Conservation (phyloP, 345 rosid genomes). For the Cardamine occulta region DNA sequence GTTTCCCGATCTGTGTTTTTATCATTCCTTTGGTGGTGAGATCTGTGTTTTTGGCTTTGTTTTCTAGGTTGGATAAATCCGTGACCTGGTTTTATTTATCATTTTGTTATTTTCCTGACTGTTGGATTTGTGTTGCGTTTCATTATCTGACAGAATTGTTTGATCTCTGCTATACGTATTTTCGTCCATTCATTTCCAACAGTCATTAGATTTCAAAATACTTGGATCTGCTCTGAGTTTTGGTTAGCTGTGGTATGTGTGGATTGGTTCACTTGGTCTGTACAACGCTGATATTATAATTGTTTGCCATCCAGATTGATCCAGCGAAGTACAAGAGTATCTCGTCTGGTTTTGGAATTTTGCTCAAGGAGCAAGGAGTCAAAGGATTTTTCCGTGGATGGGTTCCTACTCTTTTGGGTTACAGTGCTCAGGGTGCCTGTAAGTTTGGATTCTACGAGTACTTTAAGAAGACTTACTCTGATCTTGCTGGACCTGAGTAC, state of each 20-base stretch:
- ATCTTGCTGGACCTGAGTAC: conserved; percentile 92
- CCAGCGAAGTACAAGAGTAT: conserved; percentile 94
- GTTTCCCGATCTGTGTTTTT: conserved; percentile 3
- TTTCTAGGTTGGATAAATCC: not conserved
- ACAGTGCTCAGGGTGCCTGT: conserved; percentile 99
- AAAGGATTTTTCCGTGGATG: conserved; percentile 98
- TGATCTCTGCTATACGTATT: conserved; percentile 1
- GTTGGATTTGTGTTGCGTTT: conserved; percentile 1
- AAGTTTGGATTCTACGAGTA: conserved; percentile 97
- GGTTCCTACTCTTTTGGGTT: conserved; percentile 97
- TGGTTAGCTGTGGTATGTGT: conserved; percentile 3
- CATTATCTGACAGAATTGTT: not conserved
- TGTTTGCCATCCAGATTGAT: conserved; percentile 65
- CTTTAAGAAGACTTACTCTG: conserved; percentile 92
- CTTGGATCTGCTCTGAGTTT: conserved; percentile 5
- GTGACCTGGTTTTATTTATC: conserved; percentile 5
- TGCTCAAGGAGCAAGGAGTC: conserved; percentile 86
- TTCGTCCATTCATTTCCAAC: not conserved
- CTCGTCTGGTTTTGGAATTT: conserved; percentile 85
- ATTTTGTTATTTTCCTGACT: not conserved
- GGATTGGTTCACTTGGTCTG: conserved; percentile 18
- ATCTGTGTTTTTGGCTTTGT: conserved; percentile 21
- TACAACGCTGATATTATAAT: conserved; percentile 5
- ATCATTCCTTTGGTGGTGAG: conserved; percentile 27
- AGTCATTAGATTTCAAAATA: not conserved